Conservation (phyloP, 2,329 filamentous ascomycete species). For the Aspergillus spinulosporus region DNA sequence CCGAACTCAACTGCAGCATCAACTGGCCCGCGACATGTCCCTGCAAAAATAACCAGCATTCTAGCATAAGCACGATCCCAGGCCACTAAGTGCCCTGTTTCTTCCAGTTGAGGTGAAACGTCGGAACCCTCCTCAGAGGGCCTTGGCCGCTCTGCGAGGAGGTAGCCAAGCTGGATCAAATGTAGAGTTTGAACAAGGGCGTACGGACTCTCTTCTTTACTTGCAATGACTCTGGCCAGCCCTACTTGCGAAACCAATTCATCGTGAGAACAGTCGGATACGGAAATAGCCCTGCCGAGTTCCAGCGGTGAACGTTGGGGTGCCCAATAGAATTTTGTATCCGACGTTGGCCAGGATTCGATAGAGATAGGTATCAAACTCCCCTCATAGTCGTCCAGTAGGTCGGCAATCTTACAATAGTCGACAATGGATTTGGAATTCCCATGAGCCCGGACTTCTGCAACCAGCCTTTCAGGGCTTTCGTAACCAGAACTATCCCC, state of each 20-base stretch:
- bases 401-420: slow-evolving; percentile 30
- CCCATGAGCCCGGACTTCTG: slow-evolving; percentile 30
- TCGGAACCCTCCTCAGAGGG: slow-evolving; percentile 1
- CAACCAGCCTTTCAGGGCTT: slow-evolving; percentile 26
- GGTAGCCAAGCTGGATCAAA: slow-evolving; percentile 40
- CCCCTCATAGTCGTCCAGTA: slow-evolving; percentile 40
- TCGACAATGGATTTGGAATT: slow-evolving; percentile 33
- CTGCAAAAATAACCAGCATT: slow-evolving; percentile 34
- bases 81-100: slow-evolving; percentile 39
- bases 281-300: slow-evolving; percentile 21
- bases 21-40: slow-evolving; percentile 18
- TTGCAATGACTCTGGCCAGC: slow-evolving; percentile 31
- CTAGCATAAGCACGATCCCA: slow-evolving; percentile 36
- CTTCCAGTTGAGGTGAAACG: slow-evolving; percentile 26
- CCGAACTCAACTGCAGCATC: neutral
- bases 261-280: slow-evolving; percentile 15
- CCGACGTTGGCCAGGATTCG: slow-evolving; percentile 4
- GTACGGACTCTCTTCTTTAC: slow-evolving; percentile 24
- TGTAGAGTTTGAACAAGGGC: slow-evolving; percentile 27
- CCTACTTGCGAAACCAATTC: slow-evolving; percentile 31
- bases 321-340: slow-evolving; percentile 34
- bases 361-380: slow-evolving; percentile 25
- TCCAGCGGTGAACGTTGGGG: slow-evolving; percentile 37
- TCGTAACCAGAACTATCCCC: slow-evolving; percentile 28
- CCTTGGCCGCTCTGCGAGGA: slow-evolving; percentile 27